These are phyloP conservation scores for Aspergillus puulaauensis DNA, from an alignment of 2,329 filamentous ascomycete species.

Conservation along the genomic window DNA sequence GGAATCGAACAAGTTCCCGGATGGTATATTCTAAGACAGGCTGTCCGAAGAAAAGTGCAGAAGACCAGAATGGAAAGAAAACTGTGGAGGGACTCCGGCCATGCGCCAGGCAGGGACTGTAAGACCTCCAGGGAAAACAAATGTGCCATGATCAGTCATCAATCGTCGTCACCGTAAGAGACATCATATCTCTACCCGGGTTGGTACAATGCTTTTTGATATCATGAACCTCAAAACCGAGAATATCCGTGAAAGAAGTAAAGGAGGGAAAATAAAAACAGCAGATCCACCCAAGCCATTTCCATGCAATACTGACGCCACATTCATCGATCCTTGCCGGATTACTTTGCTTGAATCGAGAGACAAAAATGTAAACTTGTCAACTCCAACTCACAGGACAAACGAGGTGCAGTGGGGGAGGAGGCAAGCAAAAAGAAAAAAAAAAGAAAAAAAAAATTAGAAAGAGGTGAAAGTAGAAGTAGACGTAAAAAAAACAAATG, in stretches of 20 bases:
- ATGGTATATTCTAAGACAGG: constrained; percentile 36
- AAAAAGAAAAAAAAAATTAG: constrained; percentile 3
- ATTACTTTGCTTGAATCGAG: not conserved
- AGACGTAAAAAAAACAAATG: constrained; percentile 7
- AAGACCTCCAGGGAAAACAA: constrained; percentile 7
- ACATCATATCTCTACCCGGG: constrained; percentile 7
- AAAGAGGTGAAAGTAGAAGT: constrained; percentile 5
- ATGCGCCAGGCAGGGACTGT: constrained; percentile 25
- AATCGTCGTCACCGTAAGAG: constrained; percentile 17
- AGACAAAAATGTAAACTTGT: constrained; percentile 11
- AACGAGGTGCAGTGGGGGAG: constrained; percentile 1
- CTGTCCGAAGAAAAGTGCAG: constrained; percentile 22
- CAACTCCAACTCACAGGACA: constrained; percentile 16
- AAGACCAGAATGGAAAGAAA: constrained; percentile 16
- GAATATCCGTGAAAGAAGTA: constrained; percentile 6
- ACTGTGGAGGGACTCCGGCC: constrained; percentile 10
- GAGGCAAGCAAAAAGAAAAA: constrained; percentile 5
- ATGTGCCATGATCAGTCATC: constrained; percentile 21
- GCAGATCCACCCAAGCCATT: constrained; percentile 14
- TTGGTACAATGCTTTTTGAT: constrained; percentile 16
- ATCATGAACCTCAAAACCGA: constrained; percentile 14
- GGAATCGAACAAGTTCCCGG: constrained; percentile 25
- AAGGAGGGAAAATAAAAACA: not conserved
- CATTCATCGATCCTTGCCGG: constrained; percentile 1
- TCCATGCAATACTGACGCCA: constrained; percentile 21